Percentiles rank a stretch among this genome's conserved stretches.
Conservation (phyloP, 306 rosid genomes). For the Castanea sativa region DNA sequence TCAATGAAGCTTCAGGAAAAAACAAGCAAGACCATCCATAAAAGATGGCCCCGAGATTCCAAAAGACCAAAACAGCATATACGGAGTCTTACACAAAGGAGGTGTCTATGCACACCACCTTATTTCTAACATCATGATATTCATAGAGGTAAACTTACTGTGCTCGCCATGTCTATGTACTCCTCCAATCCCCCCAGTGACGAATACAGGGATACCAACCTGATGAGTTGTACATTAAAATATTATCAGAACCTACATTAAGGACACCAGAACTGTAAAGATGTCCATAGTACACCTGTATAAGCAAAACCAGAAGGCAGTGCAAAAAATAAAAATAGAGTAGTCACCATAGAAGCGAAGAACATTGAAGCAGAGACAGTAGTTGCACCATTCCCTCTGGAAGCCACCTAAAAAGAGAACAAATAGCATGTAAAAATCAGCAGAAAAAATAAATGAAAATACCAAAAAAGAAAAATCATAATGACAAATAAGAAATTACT, state of each 20-base stretch:
- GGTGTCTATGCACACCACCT: slow-evolving; percentile 8
- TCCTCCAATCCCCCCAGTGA: slow-evolving; percentile 96
- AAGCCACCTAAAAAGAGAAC: slow-evolving; percentile 58
- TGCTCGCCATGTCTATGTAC: slow-evolving; percentile 83
- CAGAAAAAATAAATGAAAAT: slow-evolving; percentile 6
- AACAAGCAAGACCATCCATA: neutral
- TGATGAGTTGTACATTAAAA: slow-evolving; percentile 26
- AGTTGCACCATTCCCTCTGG: slow-evolving; percentile 82
- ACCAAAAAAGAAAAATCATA: neutral
- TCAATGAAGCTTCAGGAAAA: neutral
- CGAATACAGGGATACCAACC: slow-evolving; percentile 82
- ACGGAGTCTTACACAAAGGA: neutral
- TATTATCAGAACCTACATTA: neutral
- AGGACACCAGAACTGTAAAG: slow-evolving; percentile 11
- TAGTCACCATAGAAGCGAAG: slow-evolving; percentile 70
- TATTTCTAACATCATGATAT: slow-evolving; percentile 12
- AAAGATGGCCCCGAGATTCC: neutral
- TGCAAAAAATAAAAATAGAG: slow-evolving; percentile 5
- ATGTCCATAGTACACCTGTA: slow-evolving; percentile 3
- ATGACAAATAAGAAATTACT: neutral
- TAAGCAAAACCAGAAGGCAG: slow-evolving; percentile 2
- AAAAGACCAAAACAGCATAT: neutral
- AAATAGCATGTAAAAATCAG: slow-evolving; percentile 18
- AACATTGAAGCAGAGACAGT: slow-evolving; percentile 93
- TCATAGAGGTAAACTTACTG: slow-evolving; percentile 48